Percentiles rank a stretch among this genome's conserved stretches.
phyloP scores from a whole-genome alignment of 73 alveolate species.

The Paramecium bursaria region DNA sequence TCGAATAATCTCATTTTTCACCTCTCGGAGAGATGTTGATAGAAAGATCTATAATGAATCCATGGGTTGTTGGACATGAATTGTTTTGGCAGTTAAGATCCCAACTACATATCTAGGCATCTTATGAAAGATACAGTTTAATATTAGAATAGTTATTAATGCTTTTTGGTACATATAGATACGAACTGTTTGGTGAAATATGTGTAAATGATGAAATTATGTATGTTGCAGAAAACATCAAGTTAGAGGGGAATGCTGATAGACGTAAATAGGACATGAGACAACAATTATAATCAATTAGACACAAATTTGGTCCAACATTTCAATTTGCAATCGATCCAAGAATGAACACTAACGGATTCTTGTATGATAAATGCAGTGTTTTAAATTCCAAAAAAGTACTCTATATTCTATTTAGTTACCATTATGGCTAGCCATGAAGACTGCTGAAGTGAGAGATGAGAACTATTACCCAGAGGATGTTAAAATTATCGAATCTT shows the following conservation, averaged over 20 bases:
- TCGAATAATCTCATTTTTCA: conserved; percentile 92
- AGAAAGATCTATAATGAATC: conserved; percentile 90
- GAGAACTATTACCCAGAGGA: neutral
- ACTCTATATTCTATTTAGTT: conserved; percentile 54
- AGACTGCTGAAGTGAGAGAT: conserved; percentile 51
- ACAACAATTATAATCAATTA: neutral
- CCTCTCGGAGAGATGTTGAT: conserved; percentile 95
- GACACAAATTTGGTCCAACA: conserved; percentile 13
- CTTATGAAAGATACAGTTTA: conserved; percentile 82
- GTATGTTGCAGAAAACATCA: conserved; percentile 51
- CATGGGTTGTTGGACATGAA: conserved; percentile 95
- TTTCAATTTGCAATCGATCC: conserved; percentile 72
- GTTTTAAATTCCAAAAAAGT: conserved; percentile 74
- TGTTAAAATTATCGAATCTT: conserved; percentile 9
- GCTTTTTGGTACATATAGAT: conserved; percentile 84
- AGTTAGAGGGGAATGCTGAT: conserved; percentile 14
- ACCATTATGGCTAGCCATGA: conserved; percentile 63
- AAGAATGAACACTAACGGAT: conserved; percentile 64
- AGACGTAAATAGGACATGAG: conserved; percentile 4
- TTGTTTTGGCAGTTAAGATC: conserved; percentile 89
- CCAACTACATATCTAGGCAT: conserved; percentile 74
- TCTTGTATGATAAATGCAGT: conserved; percentile 58
- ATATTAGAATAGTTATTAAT: conserved; percentile 79
- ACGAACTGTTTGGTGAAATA: conserved; percentile 69
- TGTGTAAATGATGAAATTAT: conserved; percentile 62